Evolutionary conservation across 768 basidiomycete species (phyloP).

Genomic region (Hygrophoropsis aurantiaca): DNA sequence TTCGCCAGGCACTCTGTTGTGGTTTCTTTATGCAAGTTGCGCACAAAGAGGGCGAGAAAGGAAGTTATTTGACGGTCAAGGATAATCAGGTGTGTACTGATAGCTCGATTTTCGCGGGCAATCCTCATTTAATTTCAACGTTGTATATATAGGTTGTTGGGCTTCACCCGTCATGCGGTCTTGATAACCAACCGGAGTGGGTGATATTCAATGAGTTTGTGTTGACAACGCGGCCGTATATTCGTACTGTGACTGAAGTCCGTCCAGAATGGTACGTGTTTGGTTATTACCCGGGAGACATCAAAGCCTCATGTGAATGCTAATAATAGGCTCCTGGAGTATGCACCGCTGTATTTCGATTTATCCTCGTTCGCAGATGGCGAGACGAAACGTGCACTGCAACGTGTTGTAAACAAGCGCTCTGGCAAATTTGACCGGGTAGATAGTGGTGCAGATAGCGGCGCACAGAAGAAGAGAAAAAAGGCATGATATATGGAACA

Average conservation of each 20-base stretch:
- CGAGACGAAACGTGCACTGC: constrained; percentile 66
- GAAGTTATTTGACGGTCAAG: constrained; percentile 87
- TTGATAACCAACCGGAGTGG: constrained; percentile 89
- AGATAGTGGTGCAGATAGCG: constrained; percentile 1
- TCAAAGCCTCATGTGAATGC: constrained; percentile 1
- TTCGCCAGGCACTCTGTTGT: constrained; percentile 81
- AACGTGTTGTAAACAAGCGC: constrained; percentile 54
- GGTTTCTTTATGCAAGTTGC: constrained; percentile 99
- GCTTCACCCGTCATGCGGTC: constrained; percentile 80
- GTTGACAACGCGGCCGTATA: constrained; percentile 82
- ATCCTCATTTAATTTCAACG: neutral
- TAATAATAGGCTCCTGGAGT: constrained; percentile 59
- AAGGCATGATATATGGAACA: too few relatives aligned
- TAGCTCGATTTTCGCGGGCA: constrained; percentile 2
- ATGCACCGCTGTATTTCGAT: constrained; percentile 70
- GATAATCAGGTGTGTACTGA: constrained; percentile 75
- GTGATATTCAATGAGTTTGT: constrained; percentile 95
- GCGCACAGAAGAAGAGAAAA: constrained; percentile 17
- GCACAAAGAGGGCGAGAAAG: constrained; percentile 91
- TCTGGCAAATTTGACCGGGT: constrained; percentile 36
- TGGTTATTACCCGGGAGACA: too few relatives aligned
- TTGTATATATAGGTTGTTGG: constrained; percentile 19
- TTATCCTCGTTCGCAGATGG: constrained; percentile 60
- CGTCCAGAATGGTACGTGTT: constrained; percentile 78
- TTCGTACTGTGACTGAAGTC: constrained; percentile 89